Evolutionary conservation across 2,329 filamentous ascomycete genomes (phyloP), one percentile per base, ranked within the genome.

Genomic region (Westerdykella sp.): DNA sequence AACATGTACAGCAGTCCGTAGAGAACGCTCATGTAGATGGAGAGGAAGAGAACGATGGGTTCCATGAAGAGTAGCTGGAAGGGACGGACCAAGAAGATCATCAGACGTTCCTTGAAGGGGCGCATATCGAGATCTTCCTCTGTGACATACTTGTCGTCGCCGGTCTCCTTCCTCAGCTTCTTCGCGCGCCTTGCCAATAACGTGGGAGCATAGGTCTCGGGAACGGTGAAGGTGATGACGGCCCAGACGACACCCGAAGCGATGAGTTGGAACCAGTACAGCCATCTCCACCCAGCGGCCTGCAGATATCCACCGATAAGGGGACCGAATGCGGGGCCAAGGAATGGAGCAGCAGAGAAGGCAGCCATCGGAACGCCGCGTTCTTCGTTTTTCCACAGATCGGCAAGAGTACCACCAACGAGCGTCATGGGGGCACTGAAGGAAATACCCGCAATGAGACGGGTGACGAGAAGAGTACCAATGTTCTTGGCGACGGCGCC

Each of bases 201-300:
- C 0, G 80, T 85, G 0, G 89, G 87, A 0, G 87, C 83, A 63
- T 93, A 95, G 0, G 89, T 95, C 67, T 95, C 89, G 1, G 87
- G 87, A 0, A 95, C 83, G n/a, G 87, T 93, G 67, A 94, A 90
- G 23, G 83, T 84, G 65, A 93, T 89, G 47, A 91, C 63, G 14
- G 84, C 47, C 80, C 84, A 93, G 54, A 84, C 78, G 39, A 83
- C 61, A 12, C 74, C 81, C 21, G 84, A 73, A 11, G 93, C 62
- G 57, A 95, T 94, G 10, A 93, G 72, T 59, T 91, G 87, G 54
- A 95, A 79, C 84, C 85, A 91, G 71, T 93, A 93, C 0, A 93
- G 73, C 85, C 86, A 93, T 51, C 87, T 73, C 87, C 87, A 93
- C 31, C 83, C 83, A 0, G 73, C 68, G 0, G 77, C 78, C 53